phyloP scores from a whole-genome alignment of 2,329 filamentous ascomycete genomes.

The Emergomyces pasteurianus region DNA sequence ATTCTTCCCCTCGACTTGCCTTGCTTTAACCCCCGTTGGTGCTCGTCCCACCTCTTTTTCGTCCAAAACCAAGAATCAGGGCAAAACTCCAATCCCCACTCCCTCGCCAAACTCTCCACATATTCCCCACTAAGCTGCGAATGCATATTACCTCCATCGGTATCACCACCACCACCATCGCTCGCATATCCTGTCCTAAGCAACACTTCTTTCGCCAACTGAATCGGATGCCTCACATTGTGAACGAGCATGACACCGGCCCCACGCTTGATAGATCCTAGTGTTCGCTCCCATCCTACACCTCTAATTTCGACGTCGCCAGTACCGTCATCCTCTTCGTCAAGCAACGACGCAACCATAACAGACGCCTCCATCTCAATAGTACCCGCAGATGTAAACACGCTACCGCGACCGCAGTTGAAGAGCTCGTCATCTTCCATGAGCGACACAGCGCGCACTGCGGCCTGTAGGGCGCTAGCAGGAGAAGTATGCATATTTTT shows the following conservation, averaged over 20 bases:
- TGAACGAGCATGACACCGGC: conserved; percentile 64
- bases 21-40: conserved; percentile 43
- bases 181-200: conserved; percentile 40
- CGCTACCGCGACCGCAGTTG: conserved; percentile 73
- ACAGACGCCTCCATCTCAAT: conserved; percentile 80
- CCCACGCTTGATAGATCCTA: conserved; percentile 59
- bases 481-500: conserved; percentile 7
- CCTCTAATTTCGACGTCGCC: neutral
- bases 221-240: conserved; percentile 67
- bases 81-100: conserved; percentile 55
- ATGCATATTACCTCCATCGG: conserved; percentile 38
- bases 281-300: conserved; percentile 11
- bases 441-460: conserved; percentile 60
- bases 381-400: conserved; percentile 71
- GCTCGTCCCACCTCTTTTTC: conserved; percentile 65
- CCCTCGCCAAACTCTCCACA: conserved; percentile 55
- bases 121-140: conserved; percentile 55
- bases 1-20: conserved; percentile 15
- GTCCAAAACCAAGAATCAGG: conserved; percentile 67
- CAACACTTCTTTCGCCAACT: conserved; percentile 59
- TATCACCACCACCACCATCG: conserved; percentile 21
- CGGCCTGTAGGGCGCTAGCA: conserved; percentile 55
- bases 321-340: neutral
- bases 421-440: conserved; percentile 74
- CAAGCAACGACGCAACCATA: conserved; percentile 54